Percentiles rank a stretch among this genome's conserved stretches.
These are phyloP conservation scores for Effrenium voratum DNA, from an alignment of 73 alveolate genomes.

Conservation along the genomic window DNA sequence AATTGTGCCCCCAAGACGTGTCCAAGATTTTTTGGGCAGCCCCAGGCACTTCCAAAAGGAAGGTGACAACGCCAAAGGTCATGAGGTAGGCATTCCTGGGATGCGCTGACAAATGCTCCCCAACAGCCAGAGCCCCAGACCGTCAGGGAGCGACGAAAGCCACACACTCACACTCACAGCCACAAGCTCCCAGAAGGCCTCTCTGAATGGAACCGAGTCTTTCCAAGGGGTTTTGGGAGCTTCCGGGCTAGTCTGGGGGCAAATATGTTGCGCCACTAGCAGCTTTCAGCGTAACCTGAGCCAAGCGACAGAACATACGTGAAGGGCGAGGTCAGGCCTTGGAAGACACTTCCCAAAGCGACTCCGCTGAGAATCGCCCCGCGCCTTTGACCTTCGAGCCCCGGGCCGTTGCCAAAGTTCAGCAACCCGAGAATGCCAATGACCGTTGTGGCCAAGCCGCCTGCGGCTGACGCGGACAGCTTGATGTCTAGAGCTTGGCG, in stretches of 20 bases:
- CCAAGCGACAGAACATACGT: slow-evolving; percentile 61
- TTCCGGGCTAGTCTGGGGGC: too few relatives aligned
- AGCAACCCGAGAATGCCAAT: slow-evolving; percentile 80
- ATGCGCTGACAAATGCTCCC: not conserved
- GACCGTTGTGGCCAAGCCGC: slow-evolving; percentile 73
- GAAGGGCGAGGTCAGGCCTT: slow-evolving; percentile 76
- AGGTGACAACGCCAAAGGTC: slow-evolving; percentile 66
- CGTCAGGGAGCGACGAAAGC: too few relatives aligned
- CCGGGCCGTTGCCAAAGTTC: slow-evolving; percentile 80
- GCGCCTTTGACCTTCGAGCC: not conserved
- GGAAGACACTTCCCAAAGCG: not conserved
- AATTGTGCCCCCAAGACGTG: not conserved
- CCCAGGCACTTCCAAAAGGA: slow-evolving; percentile 55
- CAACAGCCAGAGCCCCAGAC: too few relatives aligned
- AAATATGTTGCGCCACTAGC: too few relatives aligned
- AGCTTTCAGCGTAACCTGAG: not conserved
- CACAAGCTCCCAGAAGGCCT: too few relatives aligned
- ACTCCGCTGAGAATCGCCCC: not conserved
- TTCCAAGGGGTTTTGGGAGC: too few relatives aligned
- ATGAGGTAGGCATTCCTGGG: slow-evolving; percentile 71
- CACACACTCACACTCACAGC: too few relatives aligned
- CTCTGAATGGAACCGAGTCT: too few relatives aligned
- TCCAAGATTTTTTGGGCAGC: not conserved
- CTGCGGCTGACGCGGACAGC: too few relatives aligned
- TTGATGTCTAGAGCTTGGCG: too few relatives aligned